A percentile compares a stretch with the other conserved stretches of the same genome.
Evolutionary conservation across 1,284 basidiomycete genomes (phyloP).

Genomic region (Cutaneotrichosporon curvatum): DNA sequence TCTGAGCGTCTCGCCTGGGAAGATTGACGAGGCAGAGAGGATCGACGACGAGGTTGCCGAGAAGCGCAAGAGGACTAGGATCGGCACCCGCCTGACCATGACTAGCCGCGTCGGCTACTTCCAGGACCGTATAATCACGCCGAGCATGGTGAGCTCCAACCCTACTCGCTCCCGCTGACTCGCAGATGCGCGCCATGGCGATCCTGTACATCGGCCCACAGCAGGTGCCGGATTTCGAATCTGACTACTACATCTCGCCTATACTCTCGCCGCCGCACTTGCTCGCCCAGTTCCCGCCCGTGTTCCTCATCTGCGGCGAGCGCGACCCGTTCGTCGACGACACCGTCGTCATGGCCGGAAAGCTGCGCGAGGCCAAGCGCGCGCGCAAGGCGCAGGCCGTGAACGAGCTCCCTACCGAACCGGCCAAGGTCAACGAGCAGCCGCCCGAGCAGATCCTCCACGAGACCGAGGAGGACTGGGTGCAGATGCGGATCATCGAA

Average conservation of each 20-base stretch:
- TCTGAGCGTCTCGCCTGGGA: constrained; percentile 2
- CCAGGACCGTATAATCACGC: constrained; percentile 82
- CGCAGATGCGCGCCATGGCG: constrained; percentile 94
- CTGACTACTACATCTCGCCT: constrained; percentile 91
- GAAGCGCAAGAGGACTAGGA: constrained; percentile 47
- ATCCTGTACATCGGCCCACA: constrained; percentile 92
- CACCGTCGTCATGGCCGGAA: constrained; percentile 85
- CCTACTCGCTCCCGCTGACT: not conserved
- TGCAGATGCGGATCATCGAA: constrained; percentile 81
- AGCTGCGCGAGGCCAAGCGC: constrained; percentile 84
- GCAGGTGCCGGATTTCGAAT: constrained; percentile 83
- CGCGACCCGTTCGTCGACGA: constrained; percentile 96
- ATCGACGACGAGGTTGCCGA: constrained; percentile 14
- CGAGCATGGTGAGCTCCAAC: constrained; percentile 67
- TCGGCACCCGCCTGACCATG: constrained; percentile 88
- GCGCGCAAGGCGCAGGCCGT: constrained; percentile 58
- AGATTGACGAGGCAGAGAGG: not conserved
- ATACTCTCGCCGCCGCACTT: constrained; percentile 77
- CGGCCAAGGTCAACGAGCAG: constrained; percentile 6
- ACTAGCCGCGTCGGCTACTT: constrained; percentile 91
- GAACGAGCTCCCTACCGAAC: constrained; percentile 1
- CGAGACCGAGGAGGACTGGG: constrained; percentile 88
- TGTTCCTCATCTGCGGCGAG: constrained; percentile 87
- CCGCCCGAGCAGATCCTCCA: constrained; percentile 50
- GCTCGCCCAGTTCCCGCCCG: constrained; percentile 84